These are phyloP conservation scores for Colletotrichum neosansevieriae DNA, from an alignment of 2,329 filamentous ascomycete species.

Conservation along the genomic window DNA sequence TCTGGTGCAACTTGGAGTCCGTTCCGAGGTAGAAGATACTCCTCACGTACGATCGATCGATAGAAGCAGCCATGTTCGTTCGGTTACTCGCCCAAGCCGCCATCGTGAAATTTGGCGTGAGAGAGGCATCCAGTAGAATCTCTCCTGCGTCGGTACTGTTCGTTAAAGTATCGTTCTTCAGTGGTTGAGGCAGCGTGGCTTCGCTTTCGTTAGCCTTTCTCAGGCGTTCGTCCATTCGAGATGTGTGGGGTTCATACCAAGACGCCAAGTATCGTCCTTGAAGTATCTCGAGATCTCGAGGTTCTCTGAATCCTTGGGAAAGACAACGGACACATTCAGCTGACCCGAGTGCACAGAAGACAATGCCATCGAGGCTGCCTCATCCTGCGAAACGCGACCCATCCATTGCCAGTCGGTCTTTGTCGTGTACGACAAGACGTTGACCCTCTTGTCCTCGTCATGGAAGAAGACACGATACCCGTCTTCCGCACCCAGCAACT, in stretches of 20 bases:
- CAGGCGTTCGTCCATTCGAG: not conserved
- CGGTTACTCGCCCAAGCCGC: constrained; percentile 11
- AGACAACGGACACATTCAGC: constrained; percentile 51
- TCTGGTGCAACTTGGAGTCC: constrained; percentile 50
- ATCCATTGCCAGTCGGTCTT: constrained; percentile 46
- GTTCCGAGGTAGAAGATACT: constrained; percentile 53
- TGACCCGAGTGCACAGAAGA: constrained; percentile 45
- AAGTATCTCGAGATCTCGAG: constrained; percentile 48
- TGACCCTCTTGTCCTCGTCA: constrained; percentile 48
- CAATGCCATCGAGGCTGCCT: constrained; percentile 46
- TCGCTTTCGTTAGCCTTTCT: constrained; percentile 37
- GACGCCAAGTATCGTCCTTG: constrained; percentile 48
- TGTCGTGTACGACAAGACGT: constrained; percentile 48
- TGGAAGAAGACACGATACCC: constrained; percentile 56
- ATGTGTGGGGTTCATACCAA: constrained; percentile 44
- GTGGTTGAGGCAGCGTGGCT: constrained; percentile 51
- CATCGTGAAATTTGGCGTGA: constrained; percentile 24
- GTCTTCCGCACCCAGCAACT: constrained; percentile 47
- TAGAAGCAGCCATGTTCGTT: constrained; percentile 36
- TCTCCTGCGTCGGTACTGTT: constrained; percentile 19
- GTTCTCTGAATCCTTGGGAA: constrained; percentile 48
- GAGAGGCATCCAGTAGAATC: constrained; percentile 21
- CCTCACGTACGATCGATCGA: constrained; percentile 43
- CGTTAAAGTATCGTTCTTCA: constrained; percentile 40
- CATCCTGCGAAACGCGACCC: constrained; percentile 49